phyloP scores from a whole-genome alignment of 495 filamentous ascomycete species.

The Tuber aestivum region DNA sequence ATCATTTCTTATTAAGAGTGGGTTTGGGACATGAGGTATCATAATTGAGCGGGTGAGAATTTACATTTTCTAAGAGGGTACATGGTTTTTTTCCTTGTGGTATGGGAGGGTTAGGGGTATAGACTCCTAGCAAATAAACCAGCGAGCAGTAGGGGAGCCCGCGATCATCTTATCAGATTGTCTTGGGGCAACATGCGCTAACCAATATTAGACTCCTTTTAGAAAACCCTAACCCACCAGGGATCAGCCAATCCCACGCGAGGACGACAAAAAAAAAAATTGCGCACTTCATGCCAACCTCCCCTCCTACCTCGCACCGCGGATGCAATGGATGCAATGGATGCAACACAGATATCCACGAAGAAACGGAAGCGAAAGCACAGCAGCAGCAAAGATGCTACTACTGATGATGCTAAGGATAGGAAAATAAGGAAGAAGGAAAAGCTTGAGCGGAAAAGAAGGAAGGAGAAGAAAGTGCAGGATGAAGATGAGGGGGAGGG shows the following conservation, averaged over 20 bases:
- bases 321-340: neutral
- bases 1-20: no score
- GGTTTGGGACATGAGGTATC: no score
- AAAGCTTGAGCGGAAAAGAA: conserved; percentile 25
- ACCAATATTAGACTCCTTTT: neutral
- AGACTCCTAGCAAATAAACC: no score
- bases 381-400: conserved; percentile 21
- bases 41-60: no score
- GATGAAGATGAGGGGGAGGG: conserved; percentile 9
- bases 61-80: no score
- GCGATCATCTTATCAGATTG: neutral
- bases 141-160: no score
- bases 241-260: neutral
- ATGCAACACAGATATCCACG: neutral
- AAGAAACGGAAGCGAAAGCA: conserved; percentile 49
- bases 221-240: neutral
- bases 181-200: neutral
- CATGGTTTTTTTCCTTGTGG: no score
- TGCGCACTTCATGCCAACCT: neutral
- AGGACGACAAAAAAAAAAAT: neutral
- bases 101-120: no score
- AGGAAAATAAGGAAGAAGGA: conserved; percentile 41
- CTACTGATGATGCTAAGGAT: conserved; percentile 20
- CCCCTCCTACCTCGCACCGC: neutral
- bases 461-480: conserved; percentile 33